These are phyloP conservation scores for Aureobasidium sp. DNA, from an alignment of 2,329 filamentous ascomycete species.

Conservation along the genomic window DNA sequence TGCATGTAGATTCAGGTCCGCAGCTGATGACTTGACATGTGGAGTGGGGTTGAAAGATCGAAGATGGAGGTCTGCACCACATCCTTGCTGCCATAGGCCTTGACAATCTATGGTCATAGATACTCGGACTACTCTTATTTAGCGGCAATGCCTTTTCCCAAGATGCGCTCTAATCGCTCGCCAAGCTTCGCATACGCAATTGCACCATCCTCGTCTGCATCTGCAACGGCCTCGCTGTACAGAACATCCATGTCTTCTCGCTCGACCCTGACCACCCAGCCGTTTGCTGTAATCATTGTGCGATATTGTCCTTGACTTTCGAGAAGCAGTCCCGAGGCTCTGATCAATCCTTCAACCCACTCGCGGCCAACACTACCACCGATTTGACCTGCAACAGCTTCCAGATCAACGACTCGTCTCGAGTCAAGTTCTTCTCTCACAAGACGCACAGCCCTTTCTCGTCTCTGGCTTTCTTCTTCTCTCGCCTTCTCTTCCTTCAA, in stretches of 20 bases:
- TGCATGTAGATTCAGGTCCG: background rate
- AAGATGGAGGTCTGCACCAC: background rate
- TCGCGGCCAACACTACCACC: conserved; percentile 33
- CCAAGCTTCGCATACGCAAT: background rate
- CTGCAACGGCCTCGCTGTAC: conserved; percentile 28
- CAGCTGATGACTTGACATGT: background rate
- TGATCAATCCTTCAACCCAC: conserved; percentile 39
- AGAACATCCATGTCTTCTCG: conserved; percentile 33
- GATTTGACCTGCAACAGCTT: conserved; percentile 34
- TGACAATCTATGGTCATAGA: background rate
- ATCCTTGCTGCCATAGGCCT: background rate
- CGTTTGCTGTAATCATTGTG: conserved; percentile 36
- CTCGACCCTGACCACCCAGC: conserved; percentile 38
- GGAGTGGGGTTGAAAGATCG: background rate
- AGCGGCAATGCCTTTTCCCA: background rate
- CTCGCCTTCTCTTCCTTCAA: conserved; percentile 32
- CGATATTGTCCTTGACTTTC: conserved; percentile 23
- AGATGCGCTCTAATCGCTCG: background rate
- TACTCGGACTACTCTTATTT: background rate
- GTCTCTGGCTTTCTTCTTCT: conserved; percentile 32
- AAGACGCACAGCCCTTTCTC: conserved; percentile 26
- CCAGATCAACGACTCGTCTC: conserved; percentile 30
- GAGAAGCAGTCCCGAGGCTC: conserved; percentile 31
- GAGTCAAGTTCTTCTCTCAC: conserved; percentile 27
- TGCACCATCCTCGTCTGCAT: conserved; percentile 6